Conservation (phyloP, 495 filamentous ascomycete species). For the Cladorrhinum samala region DNA sequence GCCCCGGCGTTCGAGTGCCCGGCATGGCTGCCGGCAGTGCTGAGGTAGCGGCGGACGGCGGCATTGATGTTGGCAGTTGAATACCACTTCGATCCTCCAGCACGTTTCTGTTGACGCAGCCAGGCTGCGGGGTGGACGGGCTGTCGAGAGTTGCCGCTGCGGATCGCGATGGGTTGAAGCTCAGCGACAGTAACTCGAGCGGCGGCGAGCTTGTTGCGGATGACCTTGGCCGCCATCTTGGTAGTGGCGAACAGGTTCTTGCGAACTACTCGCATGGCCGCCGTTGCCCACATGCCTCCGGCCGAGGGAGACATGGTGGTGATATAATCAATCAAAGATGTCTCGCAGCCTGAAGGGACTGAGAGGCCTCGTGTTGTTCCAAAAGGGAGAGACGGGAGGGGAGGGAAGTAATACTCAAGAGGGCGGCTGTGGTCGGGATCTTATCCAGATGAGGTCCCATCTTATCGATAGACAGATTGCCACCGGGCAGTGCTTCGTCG, state of each 20-base stretch:
- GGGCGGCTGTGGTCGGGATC: slow-evolving; percentile 17
- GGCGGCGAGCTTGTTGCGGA: slow-evolving; percentile 56
- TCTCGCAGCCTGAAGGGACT: slow-evolving; percentile 1
- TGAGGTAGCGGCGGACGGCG: slow-evolving; percentile 55
- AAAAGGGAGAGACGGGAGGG: slow-evolving; percentile 4
- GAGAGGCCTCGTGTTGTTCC: slow-evolving; percentile 9
- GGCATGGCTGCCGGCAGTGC: slow-evolving; percentile 41
- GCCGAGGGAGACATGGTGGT: slow-evolving; percentile 53
- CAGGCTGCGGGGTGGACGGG: slow-evolving; percentile 66
- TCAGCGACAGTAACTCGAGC: slow-evolving; percentile 36
- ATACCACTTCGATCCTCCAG: slow-evolving; percentile 51
- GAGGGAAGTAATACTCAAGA: slow-evolving; percentile 1
- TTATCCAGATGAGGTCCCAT: slow-evolving; percentile 5
- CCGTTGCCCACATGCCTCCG: slow-evolving; percentile 66
- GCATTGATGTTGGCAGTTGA: slow-evolving; percentile 58
- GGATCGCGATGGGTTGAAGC: slow-evolving; percentile 45
- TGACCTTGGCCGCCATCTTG: slow-evolving; percentile 38
- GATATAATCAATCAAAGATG: slow-evolving; percentile 8
- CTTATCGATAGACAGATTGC: slow-evolving; percentile 24
- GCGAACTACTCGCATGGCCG: slow-evolving; percentile 62
- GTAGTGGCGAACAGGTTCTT: slow-evolving; percentile 59
- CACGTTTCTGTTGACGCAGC: slow-evolving; percentile 64
- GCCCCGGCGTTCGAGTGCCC: slow-evolving; percentile 8
- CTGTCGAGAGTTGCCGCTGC: slow-evolving; percentile 50
- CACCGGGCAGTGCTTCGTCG: slow-evolving; percentile 4